Evolutionary conservation across 2,329 filamentous ascomycete genomes (phyloP), one percentile per base, ranked within the genome.

Genomic region (Chalara sp.): DNA sequence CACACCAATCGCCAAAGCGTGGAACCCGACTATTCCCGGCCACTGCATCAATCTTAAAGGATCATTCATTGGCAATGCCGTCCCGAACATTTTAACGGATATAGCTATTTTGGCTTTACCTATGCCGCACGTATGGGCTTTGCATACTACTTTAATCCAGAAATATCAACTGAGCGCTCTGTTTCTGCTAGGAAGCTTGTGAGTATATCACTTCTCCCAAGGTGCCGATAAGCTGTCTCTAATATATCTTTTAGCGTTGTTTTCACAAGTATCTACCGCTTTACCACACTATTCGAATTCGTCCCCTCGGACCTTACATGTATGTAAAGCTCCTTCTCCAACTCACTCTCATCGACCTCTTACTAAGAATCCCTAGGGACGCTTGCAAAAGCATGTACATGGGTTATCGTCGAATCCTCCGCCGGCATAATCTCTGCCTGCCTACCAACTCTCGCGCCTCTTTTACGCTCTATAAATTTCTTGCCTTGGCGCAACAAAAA

Each of bases 11-110:
- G 2, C 35, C 8, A 37, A 37, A 37, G n/a, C 8, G 8, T 37
- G 35, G 35, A n/a, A 37, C 8, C 35, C 35, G 4, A 37, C 35
- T 10, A 10, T 37, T 8, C 35, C 35, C 8, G 35, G 13, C 11
- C 29, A 44, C 28, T 49, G 47, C 28, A 49, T 44, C 11, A 44
- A 44, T 10, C 37, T 33, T 6, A 41, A 44, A 21, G 40, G 21
- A 29, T 44, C 37, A 6, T 49, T 32, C 6, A 13, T 32, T 11
- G 33, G 47, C 40, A 40, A 12, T 28, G 44, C 30, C 13, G 32
- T 49, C 13, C 47, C 47, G 29, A 49, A 44, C 28, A 49, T 49
- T 30, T 10, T 44, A 6, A 49, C 35, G 1, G 47, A 49, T 30
- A n/a, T 44, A 13, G 31, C 43, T 29, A 49, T 49, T 11, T 8